These are phyloP conservation scores for Sugiyamaella pinicola DNA, from an alignment of 1,139 yeast genomes.

Conservation along the genomic window DNA sequence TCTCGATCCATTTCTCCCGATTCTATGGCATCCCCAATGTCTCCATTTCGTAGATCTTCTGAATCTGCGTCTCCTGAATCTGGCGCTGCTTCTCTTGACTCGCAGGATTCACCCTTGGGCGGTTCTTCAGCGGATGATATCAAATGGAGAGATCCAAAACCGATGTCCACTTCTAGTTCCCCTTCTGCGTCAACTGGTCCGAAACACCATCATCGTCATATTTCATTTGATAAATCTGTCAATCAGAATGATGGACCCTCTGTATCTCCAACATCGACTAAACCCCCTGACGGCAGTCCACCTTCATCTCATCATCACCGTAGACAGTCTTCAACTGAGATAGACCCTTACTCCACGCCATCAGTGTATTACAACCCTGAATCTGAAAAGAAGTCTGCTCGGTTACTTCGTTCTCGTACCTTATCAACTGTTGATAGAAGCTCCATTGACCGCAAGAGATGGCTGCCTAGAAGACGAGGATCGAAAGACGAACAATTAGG, in stretches of 20 bases:
- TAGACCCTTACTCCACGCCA: conserved; percentile 66
- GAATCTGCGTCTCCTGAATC: neutral
- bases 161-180: neutral
- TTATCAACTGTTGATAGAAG: conserved; percentile 31
- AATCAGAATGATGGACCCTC: conserved; percentile 7
- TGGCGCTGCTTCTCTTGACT: neutral
- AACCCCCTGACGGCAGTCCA: neutral
- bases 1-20: neutral
- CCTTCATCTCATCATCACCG: conserved; percentile 12
- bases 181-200: neutral
- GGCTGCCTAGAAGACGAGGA: conserved; percentile 51
- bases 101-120: neutral
- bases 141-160: conserved; percentile 1
- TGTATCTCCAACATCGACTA: neutral
- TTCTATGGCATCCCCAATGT: neutral
- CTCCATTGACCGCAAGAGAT: conserved; percentile 6
- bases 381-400: conserved; percentile 39
- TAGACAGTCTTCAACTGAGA: conserved; percentile 16
- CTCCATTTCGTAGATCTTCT: neutral
- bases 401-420: conserved; percentile 35
- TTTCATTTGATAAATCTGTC: conserved; percentile 11
- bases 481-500: conserved; percentile 61
- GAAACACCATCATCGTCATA: conserved; percentile 13
- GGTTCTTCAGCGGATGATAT: neutral
- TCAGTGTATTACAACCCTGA: conserved; percentile 72